Evolutionary conservation across 768 basidiomycete species (phyloP), one percentile per base, ranked within the genome.

Genomic region (Neoboletus subvelutipes): DNA sequence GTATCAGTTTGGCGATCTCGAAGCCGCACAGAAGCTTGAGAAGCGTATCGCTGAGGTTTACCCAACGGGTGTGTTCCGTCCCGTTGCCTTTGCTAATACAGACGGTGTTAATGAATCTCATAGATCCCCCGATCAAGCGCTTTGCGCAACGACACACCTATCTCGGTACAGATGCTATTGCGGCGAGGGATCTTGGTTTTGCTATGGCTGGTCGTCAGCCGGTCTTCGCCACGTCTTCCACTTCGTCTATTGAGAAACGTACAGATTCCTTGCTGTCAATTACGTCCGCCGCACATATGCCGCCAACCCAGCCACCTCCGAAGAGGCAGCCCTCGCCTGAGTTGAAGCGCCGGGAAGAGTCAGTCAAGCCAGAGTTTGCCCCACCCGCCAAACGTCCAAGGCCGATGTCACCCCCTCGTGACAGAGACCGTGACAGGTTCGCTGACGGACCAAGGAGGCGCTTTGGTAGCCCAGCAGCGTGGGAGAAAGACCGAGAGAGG

Each of bases 1-100:
- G n/a, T 98, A 94, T 74, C 88, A 92, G 65, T 98, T 90, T 66
- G 93, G 93, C n/a, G 93, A 95, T 72, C 77, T 95, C 36, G 86
- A 90, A 42, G 88, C 91, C 1, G 84, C 91, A 3, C 85, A 90
- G 63, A 92, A 95, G 72, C 82, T 98, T 46, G 94, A 97, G 71
- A 86, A 86, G 58, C 84, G 97, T 9, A 90, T 98, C 64, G 78
- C 87, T 1, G 95, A 98, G 57, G 84, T 86, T 1, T 98, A 92
- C 72, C 87, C 94, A 0, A 83, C 83, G 48, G 93, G 94, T 93
- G 59, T 40, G 83, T 72, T 11, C 10, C 46, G 3, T 42, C 33
- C 18, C 1, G 17, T 48, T 47, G 41, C 53, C 22, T 41, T n/a
- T 37, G 18, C n/a, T 37, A 28, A 28, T 12, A 45, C 36, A 41